Conservation (phyloP, 257 asterid genomes). For the Solanum verrucosum region DNA sequence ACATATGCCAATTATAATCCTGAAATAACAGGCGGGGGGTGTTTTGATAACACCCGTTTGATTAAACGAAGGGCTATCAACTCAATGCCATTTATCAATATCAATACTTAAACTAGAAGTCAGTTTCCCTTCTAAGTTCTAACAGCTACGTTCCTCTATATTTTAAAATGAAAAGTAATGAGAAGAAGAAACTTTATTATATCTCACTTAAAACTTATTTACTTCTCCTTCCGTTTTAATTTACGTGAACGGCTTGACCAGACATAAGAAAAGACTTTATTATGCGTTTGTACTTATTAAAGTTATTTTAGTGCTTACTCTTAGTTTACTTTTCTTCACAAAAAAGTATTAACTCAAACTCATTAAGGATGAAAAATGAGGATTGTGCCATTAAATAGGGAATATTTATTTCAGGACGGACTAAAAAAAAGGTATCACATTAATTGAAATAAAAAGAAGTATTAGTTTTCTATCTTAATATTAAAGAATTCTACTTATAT, state of each 20-base stretch:
- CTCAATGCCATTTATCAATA: not conserved
- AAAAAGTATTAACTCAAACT: no score
- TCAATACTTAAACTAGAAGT: not conserved
- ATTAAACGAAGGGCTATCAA: not conserved
- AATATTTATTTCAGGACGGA: not conserved
- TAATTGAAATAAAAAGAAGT: no score
- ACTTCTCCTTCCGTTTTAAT: not conserved
- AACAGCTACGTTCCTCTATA: not conserved
- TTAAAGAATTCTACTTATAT: not conserved
- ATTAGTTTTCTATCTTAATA: not conserved
- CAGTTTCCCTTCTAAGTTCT: not conserved
- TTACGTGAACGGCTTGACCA: not conserved
- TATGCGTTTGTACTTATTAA: not conserved
- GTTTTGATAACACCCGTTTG: not conserved
- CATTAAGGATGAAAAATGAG: no score
- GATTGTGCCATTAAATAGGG: not conserved
- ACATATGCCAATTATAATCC: no score
- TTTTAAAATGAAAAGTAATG: not conserved
- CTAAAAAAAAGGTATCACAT: no score
- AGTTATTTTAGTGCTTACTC: not conserved
- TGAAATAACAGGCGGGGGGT: not conserved
- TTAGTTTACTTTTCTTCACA: not conserved
- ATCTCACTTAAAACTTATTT: not conserved
- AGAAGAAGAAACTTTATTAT: not conserved
- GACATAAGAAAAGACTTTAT: not conserved